phyloP scores from a whole-genome alignment of 1,284 basidiomycete genomes.

The Leccinum brunneo-olivaceum region DNA sequence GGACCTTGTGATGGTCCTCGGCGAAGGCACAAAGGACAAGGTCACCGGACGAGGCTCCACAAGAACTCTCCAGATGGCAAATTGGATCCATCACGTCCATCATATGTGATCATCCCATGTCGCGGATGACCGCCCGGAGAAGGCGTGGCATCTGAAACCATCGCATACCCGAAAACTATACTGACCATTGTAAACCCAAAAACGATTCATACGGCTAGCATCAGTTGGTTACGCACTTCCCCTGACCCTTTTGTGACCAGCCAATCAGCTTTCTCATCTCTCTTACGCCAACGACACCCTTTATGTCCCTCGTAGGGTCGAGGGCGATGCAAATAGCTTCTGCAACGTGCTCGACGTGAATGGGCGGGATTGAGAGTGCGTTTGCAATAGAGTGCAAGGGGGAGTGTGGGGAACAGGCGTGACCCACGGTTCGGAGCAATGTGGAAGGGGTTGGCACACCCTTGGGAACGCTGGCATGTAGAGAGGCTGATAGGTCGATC shows the following conservation, averaged over 20 bases:
- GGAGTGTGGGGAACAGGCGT: conserved; percentile 34
- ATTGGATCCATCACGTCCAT: conserved; percentile 9
- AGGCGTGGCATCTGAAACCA: conserved; percentile 15
- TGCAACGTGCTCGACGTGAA: conserved; percentile 95
- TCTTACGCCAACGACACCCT: conserved; percentile 68
- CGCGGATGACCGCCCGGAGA: conserved; percentile 16
- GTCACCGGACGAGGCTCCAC: conserved; percentile 4
- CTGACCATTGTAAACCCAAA: conserved; percentile 7
- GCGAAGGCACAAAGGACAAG: too few species aligned
- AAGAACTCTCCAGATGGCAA: conserved; percentile 11
- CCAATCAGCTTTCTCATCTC: conserved; percentile 73
- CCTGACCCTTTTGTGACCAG: conserved; percentile 41
- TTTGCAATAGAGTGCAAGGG: conserved; percentile 67
- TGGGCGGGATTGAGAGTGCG: conserved; percentile 75
- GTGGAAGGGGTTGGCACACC: conserved; percentile 59
- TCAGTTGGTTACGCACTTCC: too few species aligned
- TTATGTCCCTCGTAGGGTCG: conserved; percentile 41
- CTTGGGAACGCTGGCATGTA: conserved; percentile 53
- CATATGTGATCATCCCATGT: conserved; percentile 9
- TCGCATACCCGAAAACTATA: conserved; percentile 19
- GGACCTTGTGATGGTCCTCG: conserved; percentile 1
- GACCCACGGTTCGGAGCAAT: conserved; percentile 47
- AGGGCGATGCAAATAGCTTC: conserved; percentile 70
- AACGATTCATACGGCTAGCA: conserved; percentile 4
- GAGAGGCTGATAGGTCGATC: conserved; percentile 70